A percentile compares a stretch with the other conserved stretches of the same genome.
phyloP scores from a whole-genome alignment of 2,329 filamentous ascomycete species.

The Alternaria infectoria region DNA sequence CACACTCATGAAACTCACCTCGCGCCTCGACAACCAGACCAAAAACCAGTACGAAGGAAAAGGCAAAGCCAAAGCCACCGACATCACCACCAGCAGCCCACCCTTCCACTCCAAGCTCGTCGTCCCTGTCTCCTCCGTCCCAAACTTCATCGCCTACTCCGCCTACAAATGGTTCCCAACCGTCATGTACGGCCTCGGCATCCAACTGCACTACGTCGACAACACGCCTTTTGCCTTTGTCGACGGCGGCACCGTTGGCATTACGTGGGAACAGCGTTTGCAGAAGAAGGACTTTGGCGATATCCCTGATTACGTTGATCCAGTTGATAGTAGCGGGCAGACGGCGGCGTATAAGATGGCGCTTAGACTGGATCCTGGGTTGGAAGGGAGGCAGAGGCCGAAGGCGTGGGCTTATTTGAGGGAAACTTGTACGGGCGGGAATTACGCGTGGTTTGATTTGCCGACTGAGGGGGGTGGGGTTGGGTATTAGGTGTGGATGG shows the following conservation, averaged over 20 bases:
- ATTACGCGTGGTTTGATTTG: background rate
- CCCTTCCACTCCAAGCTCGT: conserved; percentile 15
- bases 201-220: conserved; percentile 18
- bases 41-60: background rate
- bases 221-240: background rate
- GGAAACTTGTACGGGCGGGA: background rate
- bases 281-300: conserved; percentile 23
- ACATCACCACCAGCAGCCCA: accelerated
- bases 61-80: background rate
- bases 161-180: conserved; percentile 19
- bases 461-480: background rate
- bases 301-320: background rate
- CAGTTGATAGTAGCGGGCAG: background rate
- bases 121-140: conserved; percentile 15
- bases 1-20: conserved; percentile 21
- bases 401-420: background rate
- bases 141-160: conserved; percentile 12
- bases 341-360: background rate
- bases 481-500: background rate
- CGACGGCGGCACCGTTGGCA: background rate
- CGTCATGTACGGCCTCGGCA: conserved; percentile 21
- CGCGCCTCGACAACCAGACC: background rate
- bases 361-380: background rate
- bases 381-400: background rate
- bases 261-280: conserved; percentile 25